Evolutionary conservation across 768 basidiomycete genomes (phyloP).

Genomic region (Galerina sulciceps): DNA sequence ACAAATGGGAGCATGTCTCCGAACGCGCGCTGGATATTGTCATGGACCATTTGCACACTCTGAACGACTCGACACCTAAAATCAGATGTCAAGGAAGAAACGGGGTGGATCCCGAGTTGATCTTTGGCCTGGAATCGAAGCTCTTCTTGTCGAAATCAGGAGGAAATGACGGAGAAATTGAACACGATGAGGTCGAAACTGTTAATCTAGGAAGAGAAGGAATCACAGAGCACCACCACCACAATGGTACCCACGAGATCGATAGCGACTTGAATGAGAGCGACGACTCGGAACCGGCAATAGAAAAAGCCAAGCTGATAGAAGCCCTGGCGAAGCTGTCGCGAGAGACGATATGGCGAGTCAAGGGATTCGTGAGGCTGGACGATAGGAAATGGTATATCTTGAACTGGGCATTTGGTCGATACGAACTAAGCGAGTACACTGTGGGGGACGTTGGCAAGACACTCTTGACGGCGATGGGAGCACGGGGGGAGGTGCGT

Average conservation of each 20-base stretch:
- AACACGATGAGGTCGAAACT: slow-evolving; percentile 86
- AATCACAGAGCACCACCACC: slow-evolving; percentile 12
- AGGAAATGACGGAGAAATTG: slow-evolving; percentile 12
- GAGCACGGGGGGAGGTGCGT: slow-evolving; percentile 80
- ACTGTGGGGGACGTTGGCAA: slow-evolving; percentile 32
- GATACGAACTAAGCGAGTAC: slow-evolving; percentile 64
- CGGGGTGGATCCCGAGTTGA: slow-evolving; percentile 75
- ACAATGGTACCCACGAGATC: background rate
- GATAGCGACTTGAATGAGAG: slow-evolving; percentile 7
- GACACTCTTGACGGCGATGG: slow-evolving; percentile 87
- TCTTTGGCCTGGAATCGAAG: slow-evolving; percentile 91
- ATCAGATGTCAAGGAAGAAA: slow-evolving; percentile 65
- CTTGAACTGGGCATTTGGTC: slow-evolving; percentile 94
- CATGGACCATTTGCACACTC: slow-evolving; percentile 83
- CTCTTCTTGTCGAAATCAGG: slow-evolving; percentile 51
- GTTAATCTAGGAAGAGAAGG: slow-evolving; percentile 60
- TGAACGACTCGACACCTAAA: slow-evolving; percentile 91
- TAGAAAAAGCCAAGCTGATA: slow-evolving; percentile 43
- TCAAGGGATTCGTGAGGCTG: slow-evolving; percentile 85
- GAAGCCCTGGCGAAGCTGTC: slow-evolving; percentile 55
- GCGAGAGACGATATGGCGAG: slow-evolving; percentile 76
- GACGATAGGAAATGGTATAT: slow-evolving; percentile 46
- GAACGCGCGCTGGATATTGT: slow-evolving; percentile 82
- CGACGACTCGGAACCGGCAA: slow-evolving; percentile 18
- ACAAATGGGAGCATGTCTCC: slow-evolving; percentile 88